Conservation (phyloP, 2,329 filamentous ascomycete species). For the Dryadomyces quercus-mongolicae region DNA sequence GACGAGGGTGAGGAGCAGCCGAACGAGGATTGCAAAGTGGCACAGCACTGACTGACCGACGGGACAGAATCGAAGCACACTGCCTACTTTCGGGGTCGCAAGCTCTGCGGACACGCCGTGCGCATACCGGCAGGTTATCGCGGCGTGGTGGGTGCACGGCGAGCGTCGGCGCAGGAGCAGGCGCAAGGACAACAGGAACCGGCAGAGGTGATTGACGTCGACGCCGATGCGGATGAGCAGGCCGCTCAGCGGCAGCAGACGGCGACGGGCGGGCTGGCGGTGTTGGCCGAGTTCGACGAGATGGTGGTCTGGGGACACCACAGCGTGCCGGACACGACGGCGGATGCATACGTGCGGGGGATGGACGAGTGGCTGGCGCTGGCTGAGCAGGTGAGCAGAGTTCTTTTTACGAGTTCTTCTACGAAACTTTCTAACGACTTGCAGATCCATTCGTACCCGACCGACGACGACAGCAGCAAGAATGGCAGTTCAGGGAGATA, state of each 20-base stretch:
- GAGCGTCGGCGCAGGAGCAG: conserved; percentile 19
- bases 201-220: conserved; percentile 17
- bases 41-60: background rate
- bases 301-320: conserved; percentile 83
- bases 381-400: conserved; percentile 32
- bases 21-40: no score
- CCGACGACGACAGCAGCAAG: background rate
- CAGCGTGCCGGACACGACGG: conserved; percentile 41
- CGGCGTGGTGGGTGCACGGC: conserved; percentile 45
- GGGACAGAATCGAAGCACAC: conserved; percentile 25
- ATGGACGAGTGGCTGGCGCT: conserved; percentile 72
- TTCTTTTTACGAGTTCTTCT: background rate
- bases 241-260: conserved; percentile 15
- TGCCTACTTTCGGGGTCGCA: conserved; percentile 69
- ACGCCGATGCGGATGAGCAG: conserved; percentile 30
- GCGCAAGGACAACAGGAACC: conserved; percentile 6
- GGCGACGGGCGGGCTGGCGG: conserved; percentile 45
- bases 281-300: conserved; percentile 58
- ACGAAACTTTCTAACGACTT: background rate
- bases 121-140: conserved; percentile 60
- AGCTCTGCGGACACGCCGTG: conserved; percentile 56
- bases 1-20: background rate
- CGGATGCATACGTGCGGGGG: conserved; percentile 61
- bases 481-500: background rate
- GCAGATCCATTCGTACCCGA: conserved; percentile 4